phyloP scores from a whole-genome alignment of 2,329 filamentous ascomycete genomes.

The Nemania diffusa region DNA sequence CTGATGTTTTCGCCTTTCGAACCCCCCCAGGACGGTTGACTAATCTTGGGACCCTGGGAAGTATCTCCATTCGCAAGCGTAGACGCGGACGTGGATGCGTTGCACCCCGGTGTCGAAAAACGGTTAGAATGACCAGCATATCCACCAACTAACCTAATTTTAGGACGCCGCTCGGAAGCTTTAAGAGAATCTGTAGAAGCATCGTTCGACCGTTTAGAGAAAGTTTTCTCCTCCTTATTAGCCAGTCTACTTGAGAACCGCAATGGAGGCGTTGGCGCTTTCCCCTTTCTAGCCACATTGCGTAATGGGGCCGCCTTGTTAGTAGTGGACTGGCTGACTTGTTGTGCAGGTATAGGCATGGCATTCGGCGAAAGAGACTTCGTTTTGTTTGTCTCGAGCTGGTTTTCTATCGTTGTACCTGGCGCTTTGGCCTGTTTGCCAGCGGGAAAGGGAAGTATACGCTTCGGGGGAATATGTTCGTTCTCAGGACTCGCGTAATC shows the following conservation, averaged over 20 bases:
- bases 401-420: not conserved
- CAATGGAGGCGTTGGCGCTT: not conserved
- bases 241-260: not conserved
- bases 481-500: not conserved
- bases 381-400: not conserved
- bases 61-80: not conserved
- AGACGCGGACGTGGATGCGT: not conserved
- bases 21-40: not conserved
- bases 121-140: not conserved
- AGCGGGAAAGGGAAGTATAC: slow-evolving; percentile 22
- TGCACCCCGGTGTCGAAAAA: not conserved
- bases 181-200: not conserved
- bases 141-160: slow-evolving; percentile 11
- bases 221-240: not conserved
- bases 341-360: not conserved
- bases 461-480: slow-evolving; percentile 22
- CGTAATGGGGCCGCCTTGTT: not conserved
- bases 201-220: not conserved
- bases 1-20: not conserved
- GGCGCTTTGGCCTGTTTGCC: not conserved
- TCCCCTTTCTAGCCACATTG: not conserved
- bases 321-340: not conserved
- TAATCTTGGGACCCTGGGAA: slow-evolving; percentile 1
- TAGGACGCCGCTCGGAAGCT: not conserved
- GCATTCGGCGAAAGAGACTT: slow-evolving; percentile 2